Conservation (phyloP, 2,329 filamentous ascomycete species). For the Geosmithia putterillii region DNA sequence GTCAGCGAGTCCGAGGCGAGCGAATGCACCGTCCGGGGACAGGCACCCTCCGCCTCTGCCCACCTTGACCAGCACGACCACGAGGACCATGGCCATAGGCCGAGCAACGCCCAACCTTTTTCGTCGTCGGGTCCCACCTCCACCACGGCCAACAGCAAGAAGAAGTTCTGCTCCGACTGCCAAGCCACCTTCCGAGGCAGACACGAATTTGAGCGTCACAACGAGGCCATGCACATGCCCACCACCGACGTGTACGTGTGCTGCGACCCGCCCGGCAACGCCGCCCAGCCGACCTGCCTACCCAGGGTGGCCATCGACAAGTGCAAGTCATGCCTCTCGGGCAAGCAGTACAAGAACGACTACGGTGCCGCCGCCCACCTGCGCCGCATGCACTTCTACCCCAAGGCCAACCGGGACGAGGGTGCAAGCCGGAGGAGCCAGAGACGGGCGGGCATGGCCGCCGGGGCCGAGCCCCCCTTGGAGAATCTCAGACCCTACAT, state of each 20-base stretch:
- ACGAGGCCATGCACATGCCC: constrained; percentile 49
- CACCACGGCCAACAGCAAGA: too few relatives aligned
- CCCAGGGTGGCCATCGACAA: constrained; percentile 56
- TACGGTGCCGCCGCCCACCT: constrained; percentile 93
- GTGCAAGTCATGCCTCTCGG: constrained; percentile 70
- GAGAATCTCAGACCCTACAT: constrained; percentile 30
- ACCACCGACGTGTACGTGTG: constrained; percentile 46
- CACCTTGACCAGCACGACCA: too few relatives aligned
- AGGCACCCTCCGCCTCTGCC: too few relatives aligned
- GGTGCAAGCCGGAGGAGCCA: constrained; percentile 24
- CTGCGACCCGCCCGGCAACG: constrained; percentile 33
- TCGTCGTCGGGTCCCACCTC: too few relatives aligned
- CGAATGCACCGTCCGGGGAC: too few relatives aligned
- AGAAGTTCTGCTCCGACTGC: too few relatives aligned
- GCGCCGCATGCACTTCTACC: constrained; percentile 77
- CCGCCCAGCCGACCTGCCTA: constrained; percentile 28
- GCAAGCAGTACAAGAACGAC: constrained; percentile 78
- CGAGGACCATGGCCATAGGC: too few relatives aligned
- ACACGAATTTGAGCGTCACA: constrained; percentile 65
- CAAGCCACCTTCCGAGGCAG: constrained; percentile 80
- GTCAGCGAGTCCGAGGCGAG: too few relatives aligned
- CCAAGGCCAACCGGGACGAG: constrained; percentile 34
- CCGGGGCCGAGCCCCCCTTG: constrained; percentile 44
- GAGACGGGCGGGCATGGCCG: constrained; percentile 41
- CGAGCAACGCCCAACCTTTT: too few relatives aligned